These are phyloP conservation scores for Mortierella sp. DNA, from an alignment of 371 early-diverging fungal genomes.

Conservation along the genomic window DNA sequence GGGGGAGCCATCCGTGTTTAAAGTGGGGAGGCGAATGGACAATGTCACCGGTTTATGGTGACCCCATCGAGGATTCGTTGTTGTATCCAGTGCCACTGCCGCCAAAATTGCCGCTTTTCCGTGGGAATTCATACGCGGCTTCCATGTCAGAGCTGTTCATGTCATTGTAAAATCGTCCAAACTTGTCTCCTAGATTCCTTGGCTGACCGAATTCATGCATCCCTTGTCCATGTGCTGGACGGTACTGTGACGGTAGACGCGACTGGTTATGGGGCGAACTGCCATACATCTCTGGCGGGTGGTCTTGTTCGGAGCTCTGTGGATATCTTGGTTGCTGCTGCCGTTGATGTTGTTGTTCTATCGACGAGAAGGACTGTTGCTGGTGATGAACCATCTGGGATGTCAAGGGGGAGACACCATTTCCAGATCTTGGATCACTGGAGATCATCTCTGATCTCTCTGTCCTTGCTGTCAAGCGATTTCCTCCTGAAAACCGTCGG, in stretches of 20 bases:
- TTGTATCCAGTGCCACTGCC: constrained; percentile 10
- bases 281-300: constrained; percentile 5
- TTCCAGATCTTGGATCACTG: constrained; percentile 1
- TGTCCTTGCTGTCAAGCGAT: not conserved
- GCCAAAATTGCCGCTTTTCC: not conserved
- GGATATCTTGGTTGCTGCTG: constrained; percentile 8
- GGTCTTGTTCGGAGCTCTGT: constrained; percentile 13
- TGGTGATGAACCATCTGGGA: constrained; percentile 13
- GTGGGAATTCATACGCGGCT: constrained; percentile 14
- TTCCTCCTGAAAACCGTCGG: constrained; percentile 9
- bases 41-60: constrained; percentile 16
- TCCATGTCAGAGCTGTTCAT: constrained; percentile 19
- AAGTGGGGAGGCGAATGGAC: too few species aligned
- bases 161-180: not conserved
- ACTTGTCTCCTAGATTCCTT: constrained; percentile 3
- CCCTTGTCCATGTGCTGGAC: not conserved
- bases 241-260: constrained; percentile 3
- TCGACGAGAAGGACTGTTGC: constrained; percentile 15
- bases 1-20: too few species aligned
- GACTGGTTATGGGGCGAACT: not conserved
- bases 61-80: constrained; percentile 24
- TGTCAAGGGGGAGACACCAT: not conserved
- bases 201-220: not conserved
- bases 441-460: constrained; percentile 27
- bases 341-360: constrained; percentile 15